Percentiles rank a stretch among this genome's conserved stretches.
phyloP scores from a whole-genome alignment of 495 filamentous ascomycete genomes.

The Lophiotrema nucula region DNA sequence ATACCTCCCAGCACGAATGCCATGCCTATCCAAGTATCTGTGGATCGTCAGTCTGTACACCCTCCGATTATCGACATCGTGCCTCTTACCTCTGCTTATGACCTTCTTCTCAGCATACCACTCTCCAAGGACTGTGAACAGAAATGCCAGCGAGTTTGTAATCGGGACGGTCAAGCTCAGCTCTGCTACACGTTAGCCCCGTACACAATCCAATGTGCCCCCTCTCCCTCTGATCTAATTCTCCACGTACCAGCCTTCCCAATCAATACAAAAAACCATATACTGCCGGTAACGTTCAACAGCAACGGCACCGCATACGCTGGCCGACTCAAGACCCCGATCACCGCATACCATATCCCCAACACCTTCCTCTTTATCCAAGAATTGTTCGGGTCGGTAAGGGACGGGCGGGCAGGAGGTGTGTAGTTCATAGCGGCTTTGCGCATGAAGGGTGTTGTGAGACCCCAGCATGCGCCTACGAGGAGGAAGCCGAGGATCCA shows the following conservation, averaged over 20 bases:
- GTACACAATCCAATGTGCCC: no score
- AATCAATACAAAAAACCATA: constrained; percentile 97
- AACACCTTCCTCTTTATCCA: constrained; percentile 57
- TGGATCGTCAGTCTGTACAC: background rate
- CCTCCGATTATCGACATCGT: background rate
- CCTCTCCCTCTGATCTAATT: background rate
- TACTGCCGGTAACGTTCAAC: constrained; percentile 87
- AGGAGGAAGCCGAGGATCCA: constrained; percentile 86
- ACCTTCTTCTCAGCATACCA: constrained; percentile 93
- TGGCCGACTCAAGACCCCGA: constrained; percentile 76
- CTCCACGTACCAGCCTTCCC: constrained; percentile 70
- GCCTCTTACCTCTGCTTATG: constrained; percentile 66
- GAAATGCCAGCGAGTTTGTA: constrained; percentile 87
- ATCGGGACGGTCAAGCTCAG: constrained; percentile 91
- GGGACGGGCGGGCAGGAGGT: constrained; percentile 52
- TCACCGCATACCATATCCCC: constrained; percentile 65
- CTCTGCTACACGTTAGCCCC: constrained; percentile 53
- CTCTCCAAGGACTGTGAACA: constrained; percentile 93
- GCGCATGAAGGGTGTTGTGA: constrained; percentile 74
- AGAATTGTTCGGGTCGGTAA: constrained; percentile 48
- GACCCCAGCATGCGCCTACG: constrained; percentile 84
- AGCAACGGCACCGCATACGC: constrained; percentile 82
- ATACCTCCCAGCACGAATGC: constrained; percentile 76
- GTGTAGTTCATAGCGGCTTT: constrained; percentile 60
- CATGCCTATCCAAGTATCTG: constrained; percentile 91